Base-by-base conservation (phyloP, 208 protist species). In the Wallacemonas sp. region DNA sequence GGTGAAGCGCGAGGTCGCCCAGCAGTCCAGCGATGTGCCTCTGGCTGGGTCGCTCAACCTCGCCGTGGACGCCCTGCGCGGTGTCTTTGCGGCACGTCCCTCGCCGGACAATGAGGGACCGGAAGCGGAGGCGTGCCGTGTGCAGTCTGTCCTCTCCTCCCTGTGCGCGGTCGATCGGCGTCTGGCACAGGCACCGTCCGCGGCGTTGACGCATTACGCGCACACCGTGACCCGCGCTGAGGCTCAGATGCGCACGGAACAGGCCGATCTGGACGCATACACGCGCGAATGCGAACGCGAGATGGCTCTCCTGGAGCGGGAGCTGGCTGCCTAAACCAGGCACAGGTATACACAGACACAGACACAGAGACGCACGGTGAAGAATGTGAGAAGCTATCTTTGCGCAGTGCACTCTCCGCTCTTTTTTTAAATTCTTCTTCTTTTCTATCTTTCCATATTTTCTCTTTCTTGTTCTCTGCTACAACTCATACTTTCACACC, bases 201-300 rank as follows among this genome's bases (percentile, higher is more conserved):
- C 0, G 16, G 23, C 16, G 25, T 14, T 59, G 26, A 10, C 36
- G 29, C 29, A 39, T n/a, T 59, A 41, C 52, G 26, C n/a, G 14
- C 3, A 5, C 16, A 11, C n/a, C 18, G 11, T 39, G 3, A 8
- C 39, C 4, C 5, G 29, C 4, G 52, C 7, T 0, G 16, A 59
- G 3, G 11, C n/a, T 3, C 4, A 20, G 31, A 25, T 59, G 31
- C n/a, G 5, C n/a, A 29, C 0, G 3, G 52, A 33, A 20, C 25
- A 59, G 20, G 57, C 46, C 14, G 22, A 61, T 14, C 66, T 73
- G 33, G 61, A 45, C 12, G 38, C 23, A 8, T 75, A 67, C 57
- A 50, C 67, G 52, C 32, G 44, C 22, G 65, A 73, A 26, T 49
- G 57, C 26, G 31, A 57, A n/a, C 41, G 44, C 18, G 75, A 81